Evolutionary conservation across 1,284 basidiomycete genomes (phyloP).

Genomic region (Ustilago tritici): DNA sequence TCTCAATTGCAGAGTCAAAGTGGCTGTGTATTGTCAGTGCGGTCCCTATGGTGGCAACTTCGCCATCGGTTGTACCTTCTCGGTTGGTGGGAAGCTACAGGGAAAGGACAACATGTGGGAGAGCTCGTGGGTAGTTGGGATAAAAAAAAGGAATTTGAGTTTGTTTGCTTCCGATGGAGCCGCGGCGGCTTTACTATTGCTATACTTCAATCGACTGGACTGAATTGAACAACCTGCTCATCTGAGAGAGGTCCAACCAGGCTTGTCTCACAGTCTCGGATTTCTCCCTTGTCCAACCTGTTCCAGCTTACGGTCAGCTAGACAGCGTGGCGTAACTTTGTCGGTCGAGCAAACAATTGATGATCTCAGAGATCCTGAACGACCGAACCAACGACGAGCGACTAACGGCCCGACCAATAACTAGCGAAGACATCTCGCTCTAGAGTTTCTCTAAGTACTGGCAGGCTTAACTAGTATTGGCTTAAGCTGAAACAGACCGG

Average conservation of each 20-base stretch:
- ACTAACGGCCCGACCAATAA: slow-evolving; percentile 22
- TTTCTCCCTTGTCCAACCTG: neutral
- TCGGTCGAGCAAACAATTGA: neutral
- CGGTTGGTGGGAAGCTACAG: neutral
- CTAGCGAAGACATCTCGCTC: slow-evolving; percentile 7
- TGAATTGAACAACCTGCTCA: neutral
- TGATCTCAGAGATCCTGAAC: neutral
- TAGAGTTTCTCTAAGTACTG: neutral
- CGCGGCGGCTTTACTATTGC: neutral
- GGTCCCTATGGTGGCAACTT: neutral
- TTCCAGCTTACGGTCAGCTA: neutral
- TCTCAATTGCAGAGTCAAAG: too few species aligned
- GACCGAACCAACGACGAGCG: slow-evolving; percentile 25
- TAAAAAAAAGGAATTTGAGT: neutral
- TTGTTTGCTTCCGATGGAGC: slow-evolving; percentile 7
- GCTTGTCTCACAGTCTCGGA: neutral
- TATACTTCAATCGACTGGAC: neutral
- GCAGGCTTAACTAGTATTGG: neutral
- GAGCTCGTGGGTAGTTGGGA: neutral
- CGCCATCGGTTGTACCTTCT: too few species aligned
- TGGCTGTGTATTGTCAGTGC: too few species aligned
- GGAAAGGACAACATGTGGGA: slow-evolving; percentile 3
- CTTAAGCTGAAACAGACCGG: neutral
- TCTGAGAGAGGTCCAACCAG: slow-evolving; percentile 4
- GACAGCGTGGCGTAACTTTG: neutral